These are phyloP conservation scores for Clitopilus passeckerianus DNA, from an alignment of 768 basidiomycete species.

Conservation along the genomic window DNA sequence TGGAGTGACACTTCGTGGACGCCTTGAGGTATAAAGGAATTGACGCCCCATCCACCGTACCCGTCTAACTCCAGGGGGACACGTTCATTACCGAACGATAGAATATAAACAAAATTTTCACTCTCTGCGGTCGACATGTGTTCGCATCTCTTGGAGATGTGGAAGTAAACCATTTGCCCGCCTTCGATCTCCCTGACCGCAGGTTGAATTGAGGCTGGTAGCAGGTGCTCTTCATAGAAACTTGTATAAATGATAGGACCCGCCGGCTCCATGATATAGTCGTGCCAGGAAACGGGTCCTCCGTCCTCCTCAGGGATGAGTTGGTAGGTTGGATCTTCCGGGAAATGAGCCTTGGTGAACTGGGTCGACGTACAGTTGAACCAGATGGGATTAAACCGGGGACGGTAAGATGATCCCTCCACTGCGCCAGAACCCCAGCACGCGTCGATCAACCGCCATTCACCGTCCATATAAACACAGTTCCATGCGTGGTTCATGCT, in stretches of 20 bases:
- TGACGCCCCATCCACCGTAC: slow-evolving; percentile 37
- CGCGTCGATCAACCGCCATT: slow-evolving; percentile 41
- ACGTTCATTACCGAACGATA: slow-evolving; percentile 24
- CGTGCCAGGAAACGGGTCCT: slow-evolving; percentile 35
- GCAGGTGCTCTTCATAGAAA: slow-evolving; percentile 28
- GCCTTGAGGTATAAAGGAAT: slow-evolving; percentile 27
- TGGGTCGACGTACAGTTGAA: slow-evolving; percentile 36
- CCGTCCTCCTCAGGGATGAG: slow-evolving; percentile 32
- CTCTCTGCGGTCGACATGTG: slow-evolving; percentile 36
- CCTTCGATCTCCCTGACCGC: slow-evolving; percentile 22
- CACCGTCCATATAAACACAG: slow-evolving; percentile 35
- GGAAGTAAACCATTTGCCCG: slow-evolving; percentile 31
- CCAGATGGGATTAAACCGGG: slow-evolving; percentile 33
- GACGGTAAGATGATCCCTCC: slow-evolving; percentile 25
- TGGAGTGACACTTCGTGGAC: slow-evolving; percentile 29
- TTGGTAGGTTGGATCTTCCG: slow-evolving; percentile 37
- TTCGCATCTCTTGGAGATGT: slow-evolving; percentile 38
- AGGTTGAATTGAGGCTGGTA: slow-evolving; percentile 29
- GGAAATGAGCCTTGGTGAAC: slow-evolving; percentile 40
- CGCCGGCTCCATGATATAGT: slow-evolving; percentile 37
- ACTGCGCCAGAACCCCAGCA: slow-evolving; percentile 47
- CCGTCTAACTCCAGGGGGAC: slow-evolving; percentile 28
- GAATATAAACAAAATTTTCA: slow-evolving; percentile 37
- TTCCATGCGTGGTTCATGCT: slow-evolving; percentile 45
- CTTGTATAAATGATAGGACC: slow-evolving; percentile 29